A percentile compares a stretch with the other conserved stretches of the same genome.
Evolutionary conservation across 2,329 filamentous ascomycete genomes (phyloP).

Genomic region (Nigrospora osmanthi): DNA sequence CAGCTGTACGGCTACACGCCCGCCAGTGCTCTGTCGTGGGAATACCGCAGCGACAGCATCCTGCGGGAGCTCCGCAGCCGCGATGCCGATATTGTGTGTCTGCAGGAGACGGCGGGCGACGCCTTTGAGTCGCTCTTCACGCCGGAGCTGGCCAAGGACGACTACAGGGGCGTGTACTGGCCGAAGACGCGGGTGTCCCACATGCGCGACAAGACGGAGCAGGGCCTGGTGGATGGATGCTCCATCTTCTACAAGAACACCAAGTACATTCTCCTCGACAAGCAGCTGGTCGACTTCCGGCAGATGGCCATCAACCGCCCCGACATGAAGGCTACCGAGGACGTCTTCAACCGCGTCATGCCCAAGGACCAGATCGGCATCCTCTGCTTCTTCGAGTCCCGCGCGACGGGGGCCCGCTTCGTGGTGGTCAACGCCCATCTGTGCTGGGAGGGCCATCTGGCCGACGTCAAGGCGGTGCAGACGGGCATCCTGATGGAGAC

Average conservation of each 20-base stretch:
- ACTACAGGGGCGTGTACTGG: constrained; percentile 93
- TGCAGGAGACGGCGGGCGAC: constrained; percentile 90
- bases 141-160: constrained; percentile 74
- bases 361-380: constrained; percentile 95
- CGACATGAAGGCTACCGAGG: constrained; percentile 95
- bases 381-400: constrained; percentile 86
- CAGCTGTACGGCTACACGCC: constrained; percentile 87
- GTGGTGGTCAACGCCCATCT: constrained; percentile 93
- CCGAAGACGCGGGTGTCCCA: constrained; percentile 85
- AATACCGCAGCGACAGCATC: constrained; percentile 76
- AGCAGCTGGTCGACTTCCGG: constrained; percentile 87
- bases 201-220: constrained; percentile 76
- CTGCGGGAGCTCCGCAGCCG: constrained; percentile 72
- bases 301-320: constrained; percentile 88
- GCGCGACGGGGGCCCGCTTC: constrained; percentile 78
- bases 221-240: constrained; percentile 87
- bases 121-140: constrained; percentile 89
- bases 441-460: constrained; percentile 85
- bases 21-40: constrained; percentile 74
- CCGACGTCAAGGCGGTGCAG: constrained; percentile 94
- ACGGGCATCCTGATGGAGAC: constrained; percentile 93
- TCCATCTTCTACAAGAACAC: constrained; percentile 94
- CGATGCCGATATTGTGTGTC: constrained; percentile 80
- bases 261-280: constrained; percentile 91
- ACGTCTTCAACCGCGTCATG: constrained; percentile 98